Percentiles rank a stretch among this genome's conserved stretches.
phyloP scores from a whole-genome alignment of 225 moss, liverwort and hornwort species.

The Physcomitrium patens region DNA sequence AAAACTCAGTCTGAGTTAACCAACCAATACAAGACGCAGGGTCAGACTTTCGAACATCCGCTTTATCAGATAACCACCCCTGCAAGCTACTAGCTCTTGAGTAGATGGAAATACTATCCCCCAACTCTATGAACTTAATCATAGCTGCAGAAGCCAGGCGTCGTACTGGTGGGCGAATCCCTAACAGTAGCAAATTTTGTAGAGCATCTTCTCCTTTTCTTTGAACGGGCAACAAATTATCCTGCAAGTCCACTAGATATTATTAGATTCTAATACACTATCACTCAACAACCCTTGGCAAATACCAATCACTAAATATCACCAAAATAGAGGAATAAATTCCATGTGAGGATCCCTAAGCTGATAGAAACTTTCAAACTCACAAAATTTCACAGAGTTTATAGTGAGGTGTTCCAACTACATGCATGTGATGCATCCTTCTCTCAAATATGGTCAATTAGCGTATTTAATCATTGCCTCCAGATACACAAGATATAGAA shows the following conservation, averaged over 20 bases:
- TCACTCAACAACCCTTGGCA: neutral
- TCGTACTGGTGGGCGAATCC: slow-evolving; percentile 89
- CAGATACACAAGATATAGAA: neutral
- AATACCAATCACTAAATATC: slow-evolving; percentile 10
- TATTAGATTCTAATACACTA: slow-evolving; percentile 19
- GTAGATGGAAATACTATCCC: slow-evolving; percentile 95
- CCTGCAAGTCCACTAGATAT: slow-evolving; percentile 49
- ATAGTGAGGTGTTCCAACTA: slow-evolving; percentile 5
- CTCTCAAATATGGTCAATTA: slow-evolving; percentile 1
- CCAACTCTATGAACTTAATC: slow-evolving; percentile 88
- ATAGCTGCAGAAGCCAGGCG: slow-evolving; percentile 87
- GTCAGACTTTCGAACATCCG: slow-evolving; percentile 87
- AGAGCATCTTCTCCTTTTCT: slow-evolving; percentile 95
- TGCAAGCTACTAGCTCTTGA: slow-evolving; percentile 95
- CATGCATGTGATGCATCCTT: slow-evolving; percentile 5
- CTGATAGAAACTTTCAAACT: neutral
- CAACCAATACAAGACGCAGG: slow-evolving; percentile 84
- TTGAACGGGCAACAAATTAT: slow-evolving; percentile 72
- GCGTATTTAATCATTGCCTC: too few species aligned
- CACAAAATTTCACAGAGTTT: neutral
- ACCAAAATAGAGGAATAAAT: slow-evolving; percentile 7
- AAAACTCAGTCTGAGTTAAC: slow-evolving; percentile 5
- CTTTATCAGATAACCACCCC: slow-evolving; percentile 98
- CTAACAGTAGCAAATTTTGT: slow-evolving; percentile 79
- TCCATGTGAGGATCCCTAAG: slow-evolving; percentile 1